Base-by-base conservation (phyloP, 441 rosid genomes). In the Adansonia grandidieri region DNA sequence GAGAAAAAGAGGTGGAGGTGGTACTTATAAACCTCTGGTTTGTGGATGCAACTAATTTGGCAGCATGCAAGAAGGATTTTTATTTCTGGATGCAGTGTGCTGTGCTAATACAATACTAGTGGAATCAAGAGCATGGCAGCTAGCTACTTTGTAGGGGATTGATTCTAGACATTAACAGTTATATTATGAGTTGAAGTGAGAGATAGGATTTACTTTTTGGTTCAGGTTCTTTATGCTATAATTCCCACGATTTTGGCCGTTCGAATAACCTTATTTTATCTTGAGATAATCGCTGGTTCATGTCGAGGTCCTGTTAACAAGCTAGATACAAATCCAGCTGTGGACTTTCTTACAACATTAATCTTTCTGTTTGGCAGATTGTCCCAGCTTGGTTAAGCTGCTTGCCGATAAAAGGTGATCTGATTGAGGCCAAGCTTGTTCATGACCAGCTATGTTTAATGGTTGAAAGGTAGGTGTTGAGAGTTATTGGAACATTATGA, bases 361-460 rank as follows among this genome's bases (percentile, higher is more conserved):
- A 14, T 60, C 76, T 69, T 68, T 61, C 71, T 54, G 19, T 75
- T 65, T 56, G 78, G 61, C 82, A 91, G 93, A 85, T 88, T 63
- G 81, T 91, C 13, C 87, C 89, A 24, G 87, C 86, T 28, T 89
- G 95, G 93, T 81, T 91, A 83, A 87, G 85, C 77, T 85, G 90
- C 82, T 85, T 91, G 85, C 95, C 95, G 1, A 81, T 91, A 56
- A 87, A 84, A 83, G 87, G 90, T 50, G 91, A 91, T 78, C 65
- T 85, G 75, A 78, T 80, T 11, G 89, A 88, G 84, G 93, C 90
- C 80, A 91, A 89, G 81, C 80, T 85, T 78, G 91, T 85, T 47
- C 95, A 91, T 62, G 89, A 89, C 50, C 90, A 87, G 84, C 91
- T 91, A 51, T 91, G 91, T 79, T 88, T 90, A 58, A 86, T 88